Evolutionary conservation across 176 grass and related monocot genomes (phyloP).

Genomic region (Alopecurus myosuroides): DNA sequence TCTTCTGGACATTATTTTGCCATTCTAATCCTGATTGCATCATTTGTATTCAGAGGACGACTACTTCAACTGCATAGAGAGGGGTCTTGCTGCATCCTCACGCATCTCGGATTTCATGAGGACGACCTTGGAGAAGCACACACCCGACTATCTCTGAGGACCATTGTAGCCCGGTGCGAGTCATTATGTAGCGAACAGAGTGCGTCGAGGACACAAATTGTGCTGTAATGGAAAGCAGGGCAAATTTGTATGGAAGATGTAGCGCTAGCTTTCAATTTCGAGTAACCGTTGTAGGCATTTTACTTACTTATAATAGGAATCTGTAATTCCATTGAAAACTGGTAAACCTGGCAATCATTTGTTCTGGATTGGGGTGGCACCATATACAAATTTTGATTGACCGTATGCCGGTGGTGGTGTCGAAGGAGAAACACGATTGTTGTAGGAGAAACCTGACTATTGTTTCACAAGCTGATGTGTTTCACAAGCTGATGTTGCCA

Average conservation of each 20-base stretch:
- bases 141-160: slow-evolving; percentile 14
- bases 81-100: slow-evolving; percentile 56
- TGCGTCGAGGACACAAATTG: background rate
- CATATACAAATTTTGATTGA: no score
- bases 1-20: background rate
- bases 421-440: no score
- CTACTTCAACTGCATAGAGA: slow-evolving; percentile 78
- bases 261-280: no score
- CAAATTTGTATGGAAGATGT: background rate
- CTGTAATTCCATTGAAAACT: no score
- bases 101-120: slow-evolving; percentile 79
- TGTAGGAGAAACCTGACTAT: no score
- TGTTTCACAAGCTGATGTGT: no score
- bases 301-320: no score
- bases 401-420: no score
- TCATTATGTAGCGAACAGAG: background rate
- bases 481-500: no score
- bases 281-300: no score
- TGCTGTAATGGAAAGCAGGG: background rate
- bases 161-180: background rate
- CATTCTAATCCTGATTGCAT: background rate
- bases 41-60: slow-evolving; percentile 26
- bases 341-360: no score
- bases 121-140: slow-evolving; percentile 54
- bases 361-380: no score